Percentiles rank a stretch among this genome's conserved stretches.
phyloP scores from a whole-genome alignment of 176 grass and related monocot genomes.

The Hyparrhenia diplandra region DNA sequence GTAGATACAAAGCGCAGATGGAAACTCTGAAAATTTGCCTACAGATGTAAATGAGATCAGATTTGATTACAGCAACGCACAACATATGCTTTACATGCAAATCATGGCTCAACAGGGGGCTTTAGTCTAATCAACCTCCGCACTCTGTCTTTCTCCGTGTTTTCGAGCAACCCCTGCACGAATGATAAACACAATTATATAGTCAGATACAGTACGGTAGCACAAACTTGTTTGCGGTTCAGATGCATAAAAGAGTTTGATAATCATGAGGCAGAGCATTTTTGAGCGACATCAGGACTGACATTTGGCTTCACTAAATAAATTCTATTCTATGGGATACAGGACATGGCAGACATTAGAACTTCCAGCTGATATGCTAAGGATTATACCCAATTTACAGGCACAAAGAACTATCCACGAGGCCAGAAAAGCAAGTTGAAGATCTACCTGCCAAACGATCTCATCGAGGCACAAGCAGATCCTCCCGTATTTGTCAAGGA shows the following conservation, averaged over 20 bases:
- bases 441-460: slow-evolving; percentile 86
- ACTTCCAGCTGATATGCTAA: background rate
- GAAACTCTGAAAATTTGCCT: background rate
- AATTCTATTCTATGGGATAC: background rate
- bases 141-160: slow-evolving; percentile 77
- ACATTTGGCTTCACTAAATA: background rate
- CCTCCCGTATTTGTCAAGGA: slow-evolving; percentile 90
- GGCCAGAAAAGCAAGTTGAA: background rate
- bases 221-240: background rate
- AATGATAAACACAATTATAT: background rate
- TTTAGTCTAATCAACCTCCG: slow-evolving; percentile 75
- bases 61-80: slow-evolving; percentile 7
- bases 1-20: background rate
- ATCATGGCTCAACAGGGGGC: slow-evolving; percentile 68
- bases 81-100: background rate
- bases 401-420: background rate
- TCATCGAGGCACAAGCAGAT: slow-evolving; percentile 93
- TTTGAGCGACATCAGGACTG: background rate
- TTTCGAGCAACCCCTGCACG: slow-evolving; percentile 71
- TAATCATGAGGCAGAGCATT: background rate
- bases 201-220: background rate
- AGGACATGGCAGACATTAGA: background rate
- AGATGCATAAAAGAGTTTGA: background rate
- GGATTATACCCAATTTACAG: background rate
- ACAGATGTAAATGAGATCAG: background rate